Evolutionary conservation across 1,284 basidiomycete species (phyloP).

Genomic region (Paramarasmius palmivorus): DNA sequence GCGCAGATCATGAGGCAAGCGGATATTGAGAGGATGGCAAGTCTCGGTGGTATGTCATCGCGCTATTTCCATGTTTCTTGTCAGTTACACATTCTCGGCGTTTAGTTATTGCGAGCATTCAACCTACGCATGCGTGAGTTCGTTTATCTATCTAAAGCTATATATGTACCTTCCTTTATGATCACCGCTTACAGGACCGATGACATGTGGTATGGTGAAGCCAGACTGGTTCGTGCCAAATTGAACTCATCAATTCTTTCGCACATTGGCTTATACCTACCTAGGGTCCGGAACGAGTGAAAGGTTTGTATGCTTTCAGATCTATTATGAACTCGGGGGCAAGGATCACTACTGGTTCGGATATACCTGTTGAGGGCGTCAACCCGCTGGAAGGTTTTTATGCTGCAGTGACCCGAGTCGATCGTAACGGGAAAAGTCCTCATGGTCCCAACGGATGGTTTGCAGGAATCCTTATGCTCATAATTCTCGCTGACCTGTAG

Average conservation of each 20-base stretch:
- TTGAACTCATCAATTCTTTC: no score
- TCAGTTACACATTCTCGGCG: background rate
- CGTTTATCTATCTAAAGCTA: background rate
- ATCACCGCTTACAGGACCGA: conserved; percentile 1
- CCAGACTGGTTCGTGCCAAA: background rate
- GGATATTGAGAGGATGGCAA: conserved; percentile 2
- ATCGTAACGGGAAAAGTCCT: conserved; percentile 72
- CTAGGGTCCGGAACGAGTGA: background rate
- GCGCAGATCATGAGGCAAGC: conserved; percentile 3
- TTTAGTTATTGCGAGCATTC: conserved; percentile 2
- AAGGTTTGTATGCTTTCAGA: background rate
- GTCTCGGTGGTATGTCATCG: background rate
- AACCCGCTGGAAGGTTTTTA: conserved; percentile 85
- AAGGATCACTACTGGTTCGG: conserved; percentile 2
- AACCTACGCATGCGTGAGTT: background rate
- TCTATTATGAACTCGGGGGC: background rate
- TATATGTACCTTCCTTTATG: background rate
- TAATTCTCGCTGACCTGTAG: no score
- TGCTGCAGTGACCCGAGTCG: conserved; percentile 79
- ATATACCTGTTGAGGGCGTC: conserved; percentile 63
- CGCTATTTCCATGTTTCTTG: background rate
- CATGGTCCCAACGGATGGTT: conserved; percentile 80
- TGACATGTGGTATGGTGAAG: conserved; percentile 4
- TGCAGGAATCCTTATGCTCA: no score
- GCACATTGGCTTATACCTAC: no score